Percentiles rank a stretch among this genome's conserved stretches.
Conservation (phyloP, 2,329 filamentous ascomycete species). For the Botrytis pseudocinerea region DNA sequence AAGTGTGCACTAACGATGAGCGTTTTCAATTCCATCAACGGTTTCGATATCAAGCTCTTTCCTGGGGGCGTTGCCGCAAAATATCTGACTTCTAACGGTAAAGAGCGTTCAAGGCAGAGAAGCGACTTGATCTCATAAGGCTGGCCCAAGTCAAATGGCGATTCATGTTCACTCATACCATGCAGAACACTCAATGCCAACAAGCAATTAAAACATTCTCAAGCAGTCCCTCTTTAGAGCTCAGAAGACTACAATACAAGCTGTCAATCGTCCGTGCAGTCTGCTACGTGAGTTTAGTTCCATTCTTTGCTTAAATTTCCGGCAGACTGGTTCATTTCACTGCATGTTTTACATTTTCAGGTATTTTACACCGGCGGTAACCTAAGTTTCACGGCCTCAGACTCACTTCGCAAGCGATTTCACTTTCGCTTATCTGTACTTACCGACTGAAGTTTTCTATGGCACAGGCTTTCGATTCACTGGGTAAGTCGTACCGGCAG, state of each 20-base stretch:
- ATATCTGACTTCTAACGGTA: too few relatives aligned
- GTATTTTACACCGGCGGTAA: too few relatives aligned
- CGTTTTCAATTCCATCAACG: too few relatives aligned
- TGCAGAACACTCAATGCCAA: not conserved
- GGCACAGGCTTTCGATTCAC: not conserved
- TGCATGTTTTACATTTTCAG: not conserved
- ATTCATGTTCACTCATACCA: too few relatives aligned
- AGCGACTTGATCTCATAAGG: too few relatives aligned
- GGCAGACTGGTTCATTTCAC: not conserved
- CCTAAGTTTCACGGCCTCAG: not conserved
- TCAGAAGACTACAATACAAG: not conserved
- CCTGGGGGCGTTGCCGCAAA: too few relatives aligned
- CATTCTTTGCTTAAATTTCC: not conserved
- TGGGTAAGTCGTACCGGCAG: not conserved
- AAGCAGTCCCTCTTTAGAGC: not conserved
- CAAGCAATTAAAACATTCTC: fast-evolving
- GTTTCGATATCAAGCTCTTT: too few relatives aligned
- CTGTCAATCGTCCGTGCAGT: fast-evolving
- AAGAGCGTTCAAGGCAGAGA: too few relatives aligned
- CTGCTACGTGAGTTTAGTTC: not conserved
- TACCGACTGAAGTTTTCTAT: not conserved
- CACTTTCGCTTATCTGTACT: not conserved
- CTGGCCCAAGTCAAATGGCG: too few relatives aligned
- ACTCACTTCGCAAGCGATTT: not conserved
- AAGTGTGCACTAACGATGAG: too few relatives aligned